These are phyloP conservation scores for Ganoderma sinense DNA, from an alignment of 1,284 basidiomycete species.

Conservation along the genomic window DNA sequence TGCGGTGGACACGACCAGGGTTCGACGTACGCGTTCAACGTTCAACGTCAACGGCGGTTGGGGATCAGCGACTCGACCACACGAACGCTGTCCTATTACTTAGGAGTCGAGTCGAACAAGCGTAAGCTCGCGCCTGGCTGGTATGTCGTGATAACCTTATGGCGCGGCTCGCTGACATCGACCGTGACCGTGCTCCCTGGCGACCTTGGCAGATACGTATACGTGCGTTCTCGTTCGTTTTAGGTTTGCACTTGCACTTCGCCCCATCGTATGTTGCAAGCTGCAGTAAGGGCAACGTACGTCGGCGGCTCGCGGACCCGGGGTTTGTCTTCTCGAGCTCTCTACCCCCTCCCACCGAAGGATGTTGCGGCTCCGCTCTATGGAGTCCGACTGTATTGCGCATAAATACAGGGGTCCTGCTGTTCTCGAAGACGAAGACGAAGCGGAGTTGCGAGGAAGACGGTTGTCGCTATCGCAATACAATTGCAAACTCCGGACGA, in stretches of 20 bases:
- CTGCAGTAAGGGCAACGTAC: too few species aligned
- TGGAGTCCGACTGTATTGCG: background rate
- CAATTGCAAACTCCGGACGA: background rate
- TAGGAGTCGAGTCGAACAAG: background rate
- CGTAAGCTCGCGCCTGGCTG: background rate
- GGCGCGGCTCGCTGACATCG: too few species aligned
- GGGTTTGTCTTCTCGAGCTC: background rate
- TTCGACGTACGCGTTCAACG: background rate
- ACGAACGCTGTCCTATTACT: background rate
- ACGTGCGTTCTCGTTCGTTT: background rate
- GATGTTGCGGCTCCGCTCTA: background rate
- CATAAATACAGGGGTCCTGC: background rate
- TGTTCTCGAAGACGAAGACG: background rate
- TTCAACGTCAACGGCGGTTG: background rate
- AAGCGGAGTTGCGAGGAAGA: background rate
- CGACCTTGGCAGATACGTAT: background rate
- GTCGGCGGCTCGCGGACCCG: constrained; percentile 1
- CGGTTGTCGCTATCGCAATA: background rate
- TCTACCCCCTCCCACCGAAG: background rate
- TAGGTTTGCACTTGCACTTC: background rate
- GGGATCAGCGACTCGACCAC: background rate
- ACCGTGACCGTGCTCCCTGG: too few species aligned
- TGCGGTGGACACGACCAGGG: background rate
- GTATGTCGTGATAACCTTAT: too few species aligned
- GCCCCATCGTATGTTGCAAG: background rate